These are phyloP conservation scores for Venturia effusa DNA, from an alignment of 2,329 filamentous ascomycete species.

Conservation along the genomic window DNA sequence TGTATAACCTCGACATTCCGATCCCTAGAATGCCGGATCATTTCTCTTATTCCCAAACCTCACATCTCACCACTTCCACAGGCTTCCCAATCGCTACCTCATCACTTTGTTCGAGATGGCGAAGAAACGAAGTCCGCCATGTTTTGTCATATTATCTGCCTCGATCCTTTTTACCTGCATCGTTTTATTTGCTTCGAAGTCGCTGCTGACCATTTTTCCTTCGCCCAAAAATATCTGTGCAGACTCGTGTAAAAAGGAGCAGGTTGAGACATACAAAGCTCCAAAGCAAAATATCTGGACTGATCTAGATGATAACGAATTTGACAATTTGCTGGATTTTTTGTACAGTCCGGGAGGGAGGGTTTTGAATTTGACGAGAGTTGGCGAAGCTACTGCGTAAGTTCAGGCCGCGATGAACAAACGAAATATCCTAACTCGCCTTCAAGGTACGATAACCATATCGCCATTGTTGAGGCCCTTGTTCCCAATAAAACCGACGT, in stretches of 20 bases:
- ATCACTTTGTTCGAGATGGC: neutral
- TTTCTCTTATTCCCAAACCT: neutral
- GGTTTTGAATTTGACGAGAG: constrained; percentile 6
- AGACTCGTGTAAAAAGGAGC: neutral
- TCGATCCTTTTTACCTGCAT: neutral
- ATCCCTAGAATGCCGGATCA: neutral
- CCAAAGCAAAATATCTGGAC: constrained; percentile 11
- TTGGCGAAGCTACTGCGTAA: constrained; percentile 3
- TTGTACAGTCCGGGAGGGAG: neutral
- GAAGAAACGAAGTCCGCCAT: neutral
- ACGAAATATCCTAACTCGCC: constrained; percentile 11
- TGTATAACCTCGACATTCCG: neutral
- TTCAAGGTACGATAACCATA: constrained; percentile 19
- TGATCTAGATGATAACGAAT: constrained; percentile 5
- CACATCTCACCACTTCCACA: too few relatives aligned
- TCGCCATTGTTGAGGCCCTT: constrained; percentile 17
- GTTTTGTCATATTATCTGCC: neutral
- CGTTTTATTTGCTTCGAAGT: neutral
- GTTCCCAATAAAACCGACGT: constrained; percentile 36
- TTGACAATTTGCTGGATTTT: constrained; percentile 9
- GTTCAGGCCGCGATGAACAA: neutral
- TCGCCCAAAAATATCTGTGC: neutral
- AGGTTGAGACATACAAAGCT: neutral
- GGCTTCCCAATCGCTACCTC: neutral
- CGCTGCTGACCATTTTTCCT: neutral